Percentiles rank a stretch among this genome's conserved stretches.
Conservation (phyloP, 306 rosid species). For the Vachellia collinsii region DNA sequence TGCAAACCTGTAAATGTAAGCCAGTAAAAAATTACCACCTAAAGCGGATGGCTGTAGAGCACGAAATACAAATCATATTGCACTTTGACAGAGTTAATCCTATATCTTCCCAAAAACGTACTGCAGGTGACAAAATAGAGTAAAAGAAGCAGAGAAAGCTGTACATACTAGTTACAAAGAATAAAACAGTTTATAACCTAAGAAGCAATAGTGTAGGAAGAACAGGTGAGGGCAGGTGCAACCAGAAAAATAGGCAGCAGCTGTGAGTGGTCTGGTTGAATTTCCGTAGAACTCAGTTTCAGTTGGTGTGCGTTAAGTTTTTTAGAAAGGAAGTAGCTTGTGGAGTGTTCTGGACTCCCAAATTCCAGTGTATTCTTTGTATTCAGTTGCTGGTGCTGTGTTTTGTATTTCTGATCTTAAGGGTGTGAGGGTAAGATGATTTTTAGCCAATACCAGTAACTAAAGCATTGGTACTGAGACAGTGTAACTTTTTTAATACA, state of each 20-base stretch:
- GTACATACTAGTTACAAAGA: background rate
- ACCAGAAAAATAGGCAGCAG: background rate
- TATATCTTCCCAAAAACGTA: background rate
- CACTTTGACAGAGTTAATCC: background rate
- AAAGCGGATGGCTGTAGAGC: constrained; percentile 29
- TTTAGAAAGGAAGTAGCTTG: background rate
- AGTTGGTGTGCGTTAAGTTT: no score
- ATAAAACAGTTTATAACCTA: background rate
- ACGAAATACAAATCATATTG: constrained; percentile 21
- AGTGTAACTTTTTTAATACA: background rate
- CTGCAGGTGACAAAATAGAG: background rate
- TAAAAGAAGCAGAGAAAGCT: background rate
- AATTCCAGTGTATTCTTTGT: background rate
- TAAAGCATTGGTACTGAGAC: background rate
- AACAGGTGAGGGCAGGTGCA: background rate
- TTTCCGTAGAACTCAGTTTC: no score
- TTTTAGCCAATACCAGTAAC: background rate
- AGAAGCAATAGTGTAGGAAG: background rate
- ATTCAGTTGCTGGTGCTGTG: background rate
- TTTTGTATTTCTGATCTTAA: background rate
- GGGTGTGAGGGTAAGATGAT: background rate
- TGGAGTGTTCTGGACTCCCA: background rate
- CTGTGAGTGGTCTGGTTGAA: no score
- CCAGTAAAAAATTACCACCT: constrained; percentile 32
- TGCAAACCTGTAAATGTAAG: constrained; percentile 54